Evolutionary conservation across 176 grass and related monocot species (phyloP), one percentile per base, ranked within the genome.

Genomic region (Triticum timopheevii): DNA sequence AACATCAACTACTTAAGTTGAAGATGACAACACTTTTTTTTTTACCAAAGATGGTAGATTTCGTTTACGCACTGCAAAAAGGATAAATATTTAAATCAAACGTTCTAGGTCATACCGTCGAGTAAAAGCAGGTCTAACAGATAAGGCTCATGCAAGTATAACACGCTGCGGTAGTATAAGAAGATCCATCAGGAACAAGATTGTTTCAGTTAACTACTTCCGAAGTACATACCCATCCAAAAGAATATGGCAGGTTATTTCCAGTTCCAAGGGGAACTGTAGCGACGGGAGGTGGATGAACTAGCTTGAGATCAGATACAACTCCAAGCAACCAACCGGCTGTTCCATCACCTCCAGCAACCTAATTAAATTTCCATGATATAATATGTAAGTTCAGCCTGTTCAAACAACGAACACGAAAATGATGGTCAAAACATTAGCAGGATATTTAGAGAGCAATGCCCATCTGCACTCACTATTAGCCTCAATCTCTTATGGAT

Each of bases 291-390:
- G 94, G 97, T 86, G 97, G 88, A 78, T 88, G 79, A 87, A 16
- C 80, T 82, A 96, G 85, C 83, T 96, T 96, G 81, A 99, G 92
- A 93, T 99, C 92, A 88, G 82, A 96, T 66, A 96, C 86, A 66
- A 99, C 94, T 94, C 97, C 92, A 89, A 99, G 92, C 75, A 99
- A 80, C 97, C 97, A 99, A 77, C 87, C 90, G 38, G 89, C 90
- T 15, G 94, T 99, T 84, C 97, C 97, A 76, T 99, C 97, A 85
- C 97, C 94, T 85, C 97, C 97, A 81, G 97, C 97, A 90, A 99
- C 94, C 97, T 99, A 89, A 88, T 87, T 52, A 85, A 34, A 79
- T 88, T 82, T 80, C 20, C 67, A 80, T 69, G 77, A 85, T 20
- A 81, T 89, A 25, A 36, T 23, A 68, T 23, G 8, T 59, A 91